phyloP scores from a whole-genome alignment of 306 rosid species.

The Pterocarpus macrocarpus region DNA sequence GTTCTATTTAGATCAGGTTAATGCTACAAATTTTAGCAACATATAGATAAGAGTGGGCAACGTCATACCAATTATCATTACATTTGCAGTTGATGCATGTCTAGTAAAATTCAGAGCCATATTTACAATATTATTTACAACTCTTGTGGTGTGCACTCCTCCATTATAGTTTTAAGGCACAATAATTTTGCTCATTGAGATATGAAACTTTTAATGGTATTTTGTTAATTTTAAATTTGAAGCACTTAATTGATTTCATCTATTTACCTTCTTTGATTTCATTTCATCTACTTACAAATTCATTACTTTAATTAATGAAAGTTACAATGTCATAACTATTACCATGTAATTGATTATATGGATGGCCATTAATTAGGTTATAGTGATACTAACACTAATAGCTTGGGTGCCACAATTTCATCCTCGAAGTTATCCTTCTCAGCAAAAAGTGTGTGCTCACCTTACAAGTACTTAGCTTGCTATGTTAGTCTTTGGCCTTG shows the following conservation, averaged over 20 bases:
- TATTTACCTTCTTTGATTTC: background rate
- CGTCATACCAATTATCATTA: slow-evolving; percentile 37
- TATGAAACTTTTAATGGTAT: too few species aligned
- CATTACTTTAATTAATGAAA: background rate
- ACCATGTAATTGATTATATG: too few species aligned
- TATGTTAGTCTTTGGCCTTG: slow-evolving; percentile 27
- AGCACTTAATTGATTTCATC: background rate
- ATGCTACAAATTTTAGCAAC: slow-evolving; percentile 42
- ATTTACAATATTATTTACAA: slow-evolving; percentile 35
- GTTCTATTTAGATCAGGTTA: slow-evolving; percentile 44
- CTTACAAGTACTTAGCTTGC: slow-evolving; percentile 38
- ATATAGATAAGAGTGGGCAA: slow-evolving; percentile 10
- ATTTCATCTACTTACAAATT: background rate
- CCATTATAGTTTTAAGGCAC: too few species aligned
- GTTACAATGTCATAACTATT: too few species aligned
- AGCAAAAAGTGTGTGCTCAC: slow-evolving; percentile 25
- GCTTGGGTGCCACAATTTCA: slow-evolving; percentile 57
- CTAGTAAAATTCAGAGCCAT: slow-evolving; percentile 49
- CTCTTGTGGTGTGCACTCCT: slow-evolving; percentile 38
- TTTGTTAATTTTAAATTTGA: background rate
- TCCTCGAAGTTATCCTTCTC: slow-evolving; percentile 47
- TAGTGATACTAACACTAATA: slow-evolving; percentile 49
- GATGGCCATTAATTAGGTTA: slow-evolving; percentile 43
- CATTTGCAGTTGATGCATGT: slow-evolving; percentile 42
- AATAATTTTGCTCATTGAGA: background rate